Base-by-base conservation (phyloP, 176 grass and related monocot genomes). In the Zizania latifolia region DNA sequence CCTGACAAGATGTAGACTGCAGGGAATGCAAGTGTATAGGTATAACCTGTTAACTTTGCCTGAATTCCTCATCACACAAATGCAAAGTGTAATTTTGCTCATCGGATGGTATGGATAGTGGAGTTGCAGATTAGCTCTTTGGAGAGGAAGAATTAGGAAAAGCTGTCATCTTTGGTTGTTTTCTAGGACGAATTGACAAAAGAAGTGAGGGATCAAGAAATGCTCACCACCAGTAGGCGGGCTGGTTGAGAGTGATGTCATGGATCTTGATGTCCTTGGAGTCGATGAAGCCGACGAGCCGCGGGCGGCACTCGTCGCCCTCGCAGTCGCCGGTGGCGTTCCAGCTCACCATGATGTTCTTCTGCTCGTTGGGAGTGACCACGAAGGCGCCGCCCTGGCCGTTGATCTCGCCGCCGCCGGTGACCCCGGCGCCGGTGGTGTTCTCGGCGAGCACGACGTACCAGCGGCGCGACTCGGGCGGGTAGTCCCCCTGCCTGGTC, bases 311-410 rank as follows among this genome's bases (percentile, higher is more conserved):
- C 78, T 97, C 90, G 62, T 91, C 90, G 19, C 90, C 83, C 35
- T 13, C 7, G 77, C 94, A 97, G 10, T 87, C 78, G 45, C 94
- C 90, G 0, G 94, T 97, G 33, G 28, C 43, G 80, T 97, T 93
- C 94, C 94, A 97, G 75, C 94, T 97, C n/a, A 92, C 88, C 94
- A 93, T 97, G 80, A 93, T n/a, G 54, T 93, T 97, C 94, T 93
- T 93, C 81, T 83, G 82, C 37, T 70, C 35, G 88, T 55, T 93
- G 65, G 73, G 81, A 57, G 75, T 53, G 65, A 84, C 73, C 4
- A 97, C 90, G 73, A 97, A 97, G 14, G 77, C 90, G 54, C 53
- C 86, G 28, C 94, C 76, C 88, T 97, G 94, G 36, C 94, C 94
- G 75, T 92, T 93, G 75, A 97, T 89, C 88, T 97, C 94, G 40